Conservation (phyloP, 192 early-diverging fungal species). For the Rhizophagus clarus region DNA sequence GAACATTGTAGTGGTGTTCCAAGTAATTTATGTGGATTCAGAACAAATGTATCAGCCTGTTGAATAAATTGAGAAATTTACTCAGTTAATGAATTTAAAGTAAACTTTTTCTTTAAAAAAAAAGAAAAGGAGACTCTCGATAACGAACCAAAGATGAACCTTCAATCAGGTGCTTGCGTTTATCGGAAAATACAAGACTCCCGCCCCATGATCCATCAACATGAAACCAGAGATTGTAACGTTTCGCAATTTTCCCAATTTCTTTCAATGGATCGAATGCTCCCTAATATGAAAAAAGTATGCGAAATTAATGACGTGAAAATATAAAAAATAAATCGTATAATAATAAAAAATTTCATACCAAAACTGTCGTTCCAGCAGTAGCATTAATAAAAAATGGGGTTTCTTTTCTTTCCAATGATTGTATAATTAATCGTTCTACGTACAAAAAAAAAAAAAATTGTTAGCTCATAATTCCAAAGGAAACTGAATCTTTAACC, state of each 20-base stretch:
- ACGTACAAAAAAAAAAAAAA: background rate
- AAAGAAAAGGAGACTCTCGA: background rate
- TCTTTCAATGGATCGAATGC: constrained; percentile 73
- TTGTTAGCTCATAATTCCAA: background rate
- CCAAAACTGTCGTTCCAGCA: constrained; percentile 81
- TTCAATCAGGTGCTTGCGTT: constrained; percentile 45
- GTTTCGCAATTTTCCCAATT: constrained; percentile 59
- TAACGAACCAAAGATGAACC: constrained; percentile 51
- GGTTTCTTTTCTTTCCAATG: constrained; percentile 46
- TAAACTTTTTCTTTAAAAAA: too few species aligned
- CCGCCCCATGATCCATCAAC: constrained; percentile 84
- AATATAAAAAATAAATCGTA: background rate
- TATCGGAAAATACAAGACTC: constrained; percentile 62
- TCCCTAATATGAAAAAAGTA: constrained; percentile 39
- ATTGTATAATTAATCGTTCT: constrained; percentile 49
- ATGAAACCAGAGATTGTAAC: constrained; percentile 72
- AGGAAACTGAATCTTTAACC: background rate
- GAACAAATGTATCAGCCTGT: constrained; percentile 63
- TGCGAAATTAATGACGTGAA: too few species aligned
- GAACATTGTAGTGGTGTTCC: constrained; percentile 81
- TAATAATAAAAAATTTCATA: constrained; percentile 18
- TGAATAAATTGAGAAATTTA: background rate
- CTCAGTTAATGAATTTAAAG: background rate
- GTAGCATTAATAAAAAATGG: constrained; percentile 87
- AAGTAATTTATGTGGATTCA: constrained; percentile 86